phyloP scores from a whole-genome alignment of 768 basidiomycete species.

The Porphyrellus cyaneotinctus region DNA sequence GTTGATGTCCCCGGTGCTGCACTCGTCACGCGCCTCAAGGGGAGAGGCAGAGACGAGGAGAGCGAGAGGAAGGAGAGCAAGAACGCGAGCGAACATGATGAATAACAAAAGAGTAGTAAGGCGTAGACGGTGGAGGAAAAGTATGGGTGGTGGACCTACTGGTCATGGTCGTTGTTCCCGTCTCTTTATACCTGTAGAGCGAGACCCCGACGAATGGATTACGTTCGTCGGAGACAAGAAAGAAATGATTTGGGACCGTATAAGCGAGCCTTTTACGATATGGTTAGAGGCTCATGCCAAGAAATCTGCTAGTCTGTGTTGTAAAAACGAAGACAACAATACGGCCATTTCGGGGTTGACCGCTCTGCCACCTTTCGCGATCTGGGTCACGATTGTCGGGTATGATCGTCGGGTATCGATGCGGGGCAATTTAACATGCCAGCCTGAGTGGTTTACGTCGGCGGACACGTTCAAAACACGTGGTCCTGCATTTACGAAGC shows the following conservation, averaged over 20 bases:
- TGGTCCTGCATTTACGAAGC: too few relatives aligned
- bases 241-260: too few relatives aligned
- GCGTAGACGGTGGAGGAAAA: not conserved
- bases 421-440: too few relatives aligned
- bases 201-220: conserved; percentile 1
- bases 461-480: too few relatives aligned
- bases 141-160: not conserved
- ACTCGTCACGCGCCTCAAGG: conserved; percentile 8
- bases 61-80: conserved; percentile 18
- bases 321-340: conserved; percentile 2
- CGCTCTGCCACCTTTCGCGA: not conserved
- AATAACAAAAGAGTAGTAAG: not conserved
- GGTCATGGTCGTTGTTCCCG: not conserved
- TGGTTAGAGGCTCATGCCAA: too few relatives aligned
- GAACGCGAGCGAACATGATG: conserved; percentile 17
- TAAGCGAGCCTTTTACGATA: too few relatives aligned
- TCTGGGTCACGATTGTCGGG: not conserved
- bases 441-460: too few relatives aligned
- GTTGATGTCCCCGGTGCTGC: not conserved
- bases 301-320: not conserved
- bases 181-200: conserved; percentile 12
- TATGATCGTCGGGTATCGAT: not conserved
- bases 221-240: conserved; percentile 3
- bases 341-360: not conserved
- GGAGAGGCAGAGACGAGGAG: conserved; percentile 8